Base-by-base conservation (phyloP, 108 stramenopile species). In the Conticribra guillardii region DNA sequence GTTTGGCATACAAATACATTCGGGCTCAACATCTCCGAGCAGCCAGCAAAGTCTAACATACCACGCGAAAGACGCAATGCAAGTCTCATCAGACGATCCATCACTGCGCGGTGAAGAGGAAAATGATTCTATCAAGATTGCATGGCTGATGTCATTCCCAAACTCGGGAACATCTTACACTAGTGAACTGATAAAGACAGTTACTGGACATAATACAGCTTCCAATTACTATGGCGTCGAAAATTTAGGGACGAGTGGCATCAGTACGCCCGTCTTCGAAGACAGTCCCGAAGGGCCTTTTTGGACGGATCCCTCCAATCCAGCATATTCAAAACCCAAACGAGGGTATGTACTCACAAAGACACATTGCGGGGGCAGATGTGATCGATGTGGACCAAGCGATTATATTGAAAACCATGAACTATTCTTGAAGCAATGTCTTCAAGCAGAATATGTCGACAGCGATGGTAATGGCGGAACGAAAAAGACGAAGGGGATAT, bases 311-410 rank as follows among this genome's bases (percentile, higher is more conserved):
- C 49, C 49, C 14, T 18, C 30, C 28, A 51, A 52, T 57, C 34
- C 47, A 69, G 16, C 8, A 17, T 2, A 16, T 66, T 21, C 41
- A n/a, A 34, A 18, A 46, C 64, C 81, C 57, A 44, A 37, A 28
- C 29, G 62, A 30, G 80, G 57, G 55, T 87, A 60, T 48, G 63
- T 88, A 11, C 55, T 90, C 23, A 90, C 89, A 1, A 90, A 90
- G 67, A 90, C 89, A 28, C 89, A 90, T 51, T 92, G 90, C 60
- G 90, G 88, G 41, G 67, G 80, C 30, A 34, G 79, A 2, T 85
- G 84, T 41, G 66, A 76, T 23, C 11, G 67, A 21, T 88, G 87
- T 45, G 62, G 56, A 41, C 73, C 81, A 17, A 47, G 58, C 0
- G 49, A 64, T 4, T 89, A 85, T 47, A 69, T 86, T 3, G 83